These are phyloP conservation scores for Tetrahymena elliotti DNA, from an alignment of 73 alveolate genomes.

Conservation along the genomic window DNA sequence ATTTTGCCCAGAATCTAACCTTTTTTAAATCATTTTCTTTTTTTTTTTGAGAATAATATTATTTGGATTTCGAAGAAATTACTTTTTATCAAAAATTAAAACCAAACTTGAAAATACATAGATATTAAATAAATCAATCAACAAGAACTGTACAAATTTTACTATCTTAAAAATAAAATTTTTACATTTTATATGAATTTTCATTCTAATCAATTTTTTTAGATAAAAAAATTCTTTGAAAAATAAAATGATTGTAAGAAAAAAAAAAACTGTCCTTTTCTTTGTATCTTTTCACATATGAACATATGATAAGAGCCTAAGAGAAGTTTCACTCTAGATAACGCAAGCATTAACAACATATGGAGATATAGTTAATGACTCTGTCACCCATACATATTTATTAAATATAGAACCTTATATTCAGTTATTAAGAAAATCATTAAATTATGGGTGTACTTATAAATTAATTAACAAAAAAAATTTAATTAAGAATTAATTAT, in stretches of 20 bases:
- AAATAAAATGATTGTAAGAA: neutral
- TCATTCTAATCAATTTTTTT: too few species aligned
- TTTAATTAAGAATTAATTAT: neutral
- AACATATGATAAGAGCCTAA: neutral
- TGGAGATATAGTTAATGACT: neutral
- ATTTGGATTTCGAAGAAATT: neutral
- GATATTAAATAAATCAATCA: neutral
- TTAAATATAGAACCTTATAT: neutral
- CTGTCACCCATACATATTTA: neutral
- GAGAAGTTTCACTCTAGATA: neutral
- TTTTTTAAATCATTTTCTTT: neutral
- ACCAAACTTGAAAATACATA: neutral
- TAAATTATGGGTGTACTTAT: neutral
- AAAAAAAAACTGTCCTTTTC: neutral
- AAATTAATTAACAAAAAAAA: too few species aligned
- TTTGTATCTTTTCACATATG: neutral
- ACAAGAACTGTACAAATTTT: neutral
- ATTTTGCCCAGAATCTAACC: neutral
- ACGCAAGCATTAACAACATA: neutral
- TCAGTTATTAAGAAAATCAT: neutral
- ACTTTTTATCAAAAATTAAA: neutral
- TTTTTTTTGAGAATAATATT: neutral
- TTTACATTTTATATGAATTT: neutral
- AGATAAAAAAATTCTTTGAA: neutral
- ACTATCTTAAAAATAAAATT: neutral